phyloP scores from a whole-genome alignment of 1,284 basidiomycete species.

The Spongispora temasekensis region DNA sequence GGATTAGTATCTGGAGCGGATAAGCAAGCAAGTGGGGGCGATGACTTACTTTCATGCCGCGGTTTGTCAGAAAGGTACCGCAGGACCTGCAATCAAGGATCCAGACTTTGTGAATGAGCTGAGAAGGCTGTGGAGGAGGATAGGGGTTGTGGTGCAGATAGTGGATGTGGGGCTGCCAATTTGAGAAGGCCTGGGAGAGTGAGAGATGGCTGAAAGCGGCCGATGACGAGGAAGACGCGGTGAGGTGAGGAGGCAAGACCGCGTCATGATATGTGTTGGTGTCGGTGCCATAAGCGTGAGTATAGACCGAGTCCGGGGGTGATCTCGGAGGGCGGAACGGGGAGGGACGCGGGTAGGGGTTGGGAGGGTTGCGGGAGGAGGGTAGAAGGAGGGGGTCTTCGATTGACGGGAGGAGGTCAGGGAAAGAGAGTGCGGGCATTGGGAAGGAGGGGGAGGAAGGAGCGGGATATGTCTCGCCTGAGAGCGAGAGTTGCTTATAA shows the following conservation, averaged over 20 bases:
- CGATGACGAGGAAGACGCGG: slow-evolving; percentile 14
- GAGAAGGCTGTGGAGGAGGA: slow-evolving; percentile 42
- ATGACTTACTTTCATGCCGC: slow-evolving; percentile 76
- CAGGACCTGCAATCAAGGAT: slow-evolving; percentile 78
- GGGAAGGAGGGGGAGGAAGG: slow-evolving; percentile 19
- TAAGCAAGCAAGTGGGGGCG: slow-evolving; percentile 3
- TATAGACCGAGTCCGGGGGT: slow-evolving; percentile 18
- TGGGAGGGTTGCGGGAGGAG: slow-evolving; percentile 9
- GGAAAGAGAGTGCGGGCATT: slow-evolving; percentile 34
- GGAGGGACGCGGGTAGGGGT: slow-evolving; percentile 26
- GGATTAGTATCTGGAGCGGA: slow-evolving; percentile 14
- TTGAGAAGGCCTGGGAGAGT: slow-evolving; percentile 18
- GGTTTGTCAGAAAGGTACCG: slow-evolving; percentile 74
- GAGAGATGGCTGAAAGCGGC: slow-evolving; percentile 28
- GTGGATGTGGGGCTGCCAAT: slow-evolving; percentile 27
- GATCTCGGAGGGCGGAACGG: slow-evolving; percentile 17
- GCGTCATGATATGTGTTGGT: slow-evolving; percentile 20
- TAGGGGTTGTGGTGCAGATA: slow-evolving; percentile 42
- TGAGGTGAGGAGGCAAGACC: slow-evolving; percentile 12
- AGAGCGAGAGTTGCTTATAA: slow-evolving; percentile 38
- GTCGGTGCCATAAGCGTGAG: slow-evolving; percentile 29
- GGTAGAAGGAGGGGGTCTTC: slow-evolving; percentile 8
- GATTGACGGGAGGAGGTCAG: background rate
- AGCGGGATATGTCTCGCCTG: slow-evolving; percentile 38
- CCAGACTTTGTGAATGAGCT: slow-evolving; percentile 71